These are phyloP conservation scores for Myrica gale DNA, from an alignment of 306 rosid species.

Conservation along the genomic window DNA sequence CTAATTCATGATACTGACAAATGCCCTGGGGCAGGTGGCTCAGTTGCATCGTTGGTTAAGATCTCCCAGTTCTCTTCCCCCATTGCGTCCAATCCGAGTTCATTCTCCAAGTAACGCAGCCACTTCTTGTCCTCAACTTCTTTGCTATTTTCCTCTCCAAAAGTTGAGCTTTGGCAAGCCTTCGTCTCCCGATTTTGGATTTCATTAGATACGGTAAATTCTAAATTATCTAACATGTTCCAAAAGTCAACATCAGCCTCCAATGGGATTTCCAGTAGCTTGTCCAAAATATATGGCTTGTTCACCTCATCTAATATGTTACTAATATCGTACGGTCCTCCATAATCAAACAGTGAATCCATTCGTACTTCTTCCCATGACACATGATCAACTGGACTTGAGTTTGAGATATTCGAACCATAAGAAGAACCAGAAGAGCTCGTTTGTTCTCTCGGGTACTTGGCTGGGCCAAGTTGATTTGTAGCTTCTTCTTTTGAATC, in stretches of 20 bases:
- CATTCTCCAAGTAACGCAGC: constrained; percentile 53
- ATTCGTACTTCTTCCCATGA: constrained; percentile 32
- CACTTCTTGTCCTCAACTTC: constrained; percentile 42
- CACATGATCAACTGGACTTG: constrained; percentile 16
- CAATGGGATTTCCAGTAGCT: constrained; percentile 38
- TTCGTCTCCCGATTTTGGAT: constrained; percentile 25
- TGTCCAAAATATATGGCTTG: constrained; percentile 24
- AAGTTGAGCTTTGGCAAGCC: constrained; percentile 25
- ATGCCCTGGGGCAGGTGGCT: constrained; percentile 25
- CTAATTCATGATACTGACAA: constrained; percentile 19
- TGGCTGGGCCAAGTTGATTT: constrained; percentile 20
- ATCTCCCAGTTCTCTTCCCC: constrained; percentile 25
- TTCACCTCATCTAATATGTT: constrained; percentile 32
- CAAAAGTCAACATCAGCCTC: constrained; percentile 65
- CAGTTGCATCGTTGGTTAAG: constrained; percentile 28
- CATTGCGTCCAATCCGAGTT: constrained; percentile 50
- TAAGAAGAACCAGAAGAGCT: constrained; percentile 31
- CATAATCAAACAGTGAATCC: constrained; percentile 30
- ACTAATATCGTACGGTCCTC: constrained; percentile 32
- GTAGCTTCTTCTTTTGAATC: constrained; percentile 28
- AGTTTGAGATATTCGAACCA: constrained; percentile 46
- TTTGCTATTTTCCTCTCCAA: constrained; percentile 23
- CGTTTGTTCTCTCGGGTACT: constrained; percentile 35
- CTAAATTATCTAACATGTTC: constrained; percentile 53
- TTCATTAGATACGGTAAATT: constrained; percentile 27